Percentiles rank a stretch among this genome's conserved stretches.
These are phyloP conservation scores for Pseudogymnoascus sp. DNA, from an alignment of 2,329 filamentous ascomycete genomes.

Conservation along the genomic window DNA sequence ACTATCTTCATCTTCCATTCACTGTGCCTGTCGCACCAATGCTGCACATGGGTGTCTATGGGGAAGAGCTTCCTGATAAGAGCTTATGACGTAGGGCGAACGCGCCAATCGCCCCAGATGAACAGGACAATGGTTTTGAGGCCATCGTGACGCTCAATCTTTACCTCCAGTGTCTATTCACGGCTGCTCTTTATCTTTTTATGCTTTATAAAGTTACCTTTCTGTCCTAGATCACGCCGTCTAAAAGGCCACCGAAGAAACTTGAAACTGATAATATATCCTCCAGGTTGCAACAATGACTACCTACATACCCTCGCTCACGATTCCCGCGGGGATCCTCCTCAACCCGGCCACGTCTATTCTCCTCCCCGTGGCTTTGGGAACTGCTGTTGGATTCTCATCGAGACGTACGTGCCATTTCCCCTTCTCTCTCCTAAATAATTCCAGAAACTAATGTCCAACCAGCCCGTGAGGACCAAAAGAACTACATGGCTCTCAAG, in stretches of 20 bases:
- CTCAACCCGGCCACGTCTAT: slow-evolving; percentile 63
- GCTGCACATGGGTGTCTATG: neutral
- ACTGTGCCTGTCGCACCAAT: neutral
- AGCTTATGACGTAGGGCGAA: neutral
- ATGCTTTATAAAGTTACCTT: neutral
- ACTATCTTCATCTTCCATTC: neutral
- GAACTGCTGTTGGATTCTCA: slow-evolving; percentile 63
- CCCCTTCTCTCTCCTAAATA: slow-evolving; percentile 8
- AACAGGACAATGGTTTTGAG: neutral
- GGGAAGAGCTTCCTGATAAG: neutral
- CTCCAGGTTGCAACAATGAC: slow-evolving; percentile 50
- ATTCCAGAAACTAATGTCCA: neutral
- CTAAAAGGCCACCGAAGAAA: neutral
- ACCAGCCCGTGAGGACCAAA: slow-evolving; percentile 47
- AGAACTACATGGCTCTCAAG: slow-evolving; percentile 55
- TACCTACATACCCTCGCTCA: slow-evolving; percentile 67
- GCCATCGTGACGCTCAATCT: neutral
- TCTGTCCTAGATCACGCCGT: neutral
- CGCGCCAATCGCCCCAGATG: neutral
- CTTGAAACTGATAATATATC: neutral
- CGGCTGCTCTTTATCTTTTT: neutral
- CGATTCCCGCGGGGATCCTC: slow-evolving; percentile 63
- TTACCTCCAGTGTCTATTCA: neutral
- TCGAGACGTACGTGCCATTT: slow-evolving; percentile 46
- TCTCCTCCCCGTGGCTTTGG: slow-evolving; percentile 64